Percentiles rank a stretch among this genome's conserved stretches.
phyloP scores from a whole-genome alignment of 306 rosid genomes.

The Albizia julibrissin region DNA sequence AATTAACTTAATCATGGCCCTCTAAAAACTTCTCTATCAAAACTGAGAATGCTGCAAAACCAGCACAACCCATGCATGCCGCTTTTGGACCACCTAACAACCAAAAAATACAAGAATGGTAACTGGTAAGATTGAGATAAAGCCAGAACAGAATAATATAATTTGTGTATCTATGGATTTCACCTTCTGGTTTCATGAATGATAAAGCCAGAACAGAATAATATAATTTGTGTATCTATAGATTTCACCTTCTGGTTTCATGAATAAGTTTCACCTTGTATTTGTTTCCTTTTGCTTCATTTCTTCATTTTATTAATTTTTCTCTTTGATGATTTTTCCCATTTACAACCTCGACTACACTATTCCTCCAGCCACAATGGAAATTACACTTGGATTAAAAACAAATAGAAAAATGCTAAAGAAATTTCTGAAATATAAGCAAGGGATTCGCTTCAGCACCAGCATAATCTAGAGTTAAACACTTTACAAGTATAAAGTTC shows the following conservation, averaged over 20 bases:
- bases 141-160: slow-evolving; percentile 5
- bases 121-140: slow-evolving; percentile 36
- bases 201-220: slow-evolving; percentile 11
- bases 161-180: neutral
- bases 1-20: slow-evolving; percentile 57
- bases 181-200: too few species aligned
- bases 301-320: neutral
- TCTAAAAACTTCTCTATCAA: slow-evolving; percentile 85
- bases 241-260: too few species aligned
- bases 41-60: slow-evolving; percentile 90
- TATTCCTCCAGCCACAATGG: neutral
- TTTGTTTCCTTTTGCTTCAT: too few species aligned
- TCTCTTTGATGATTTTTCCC: neutral
- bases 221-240: neutral
- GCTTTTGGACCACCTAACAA: slow-evolving; percentile 89
- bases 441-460: neutral
- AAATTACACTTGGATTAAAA: neutral
- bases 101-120: slow-evolving; percentile 21
- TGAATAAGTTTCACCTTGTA: too few species aligned
- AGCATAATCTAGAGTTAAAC: neutral
- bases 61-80: slow-evolving; percentile 90
- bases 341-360: neutral
- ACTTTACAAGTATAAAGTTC: neutral
- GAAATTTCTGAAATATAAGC: neutral
- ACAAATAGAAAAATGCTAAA: neutral